Evolutionary conservation across 1,284 basidiomycete species (phyloP).

Genomic region (Testicularia cyperi): DNA sequence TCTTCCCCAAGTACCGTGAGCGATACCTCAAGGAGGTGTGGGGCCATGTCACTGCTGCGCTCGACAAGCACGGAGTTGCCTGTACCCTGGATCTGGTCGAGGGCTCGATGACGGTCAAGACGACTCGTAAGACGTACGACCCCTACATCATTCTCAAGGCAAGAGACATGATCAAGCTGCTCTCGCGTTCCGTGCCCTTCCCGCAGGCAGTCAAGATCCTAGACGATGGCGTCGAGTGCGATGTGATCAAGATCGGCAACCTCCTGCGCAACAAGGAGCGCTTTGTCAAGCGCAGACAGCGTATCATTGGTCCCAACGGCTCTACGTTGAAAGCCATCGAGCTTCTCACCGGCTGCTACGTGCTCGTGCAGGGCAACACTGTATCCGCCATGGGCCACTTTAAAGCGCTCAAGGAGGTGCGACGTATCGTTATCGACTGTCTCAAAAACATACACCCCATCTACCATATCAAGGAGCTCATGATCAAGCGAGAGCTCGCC

Average conservation of each 20-base stretch:
- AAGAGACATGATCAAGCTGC: constrained; percentile 89
- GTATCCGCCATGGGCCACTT: constrained; percentile 96
- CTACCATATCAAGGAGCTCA: constrained; percentile 98
- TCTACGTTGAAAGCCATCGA: constrained; percentile 99
- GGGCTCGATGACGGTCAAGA: constrained; percentile 94
- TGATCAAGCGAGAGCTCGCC: constrained; percentile 96
- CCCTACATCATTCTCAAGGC: constrained; percentile 96
- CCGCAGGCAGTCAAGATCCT: constrained; percentile 85
- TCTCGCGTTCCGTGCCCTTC: constrained; percentile 83
- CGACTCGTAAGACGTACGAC: constrained; percentile 94
- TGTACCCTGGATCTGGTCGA: constrained; percentile 94
- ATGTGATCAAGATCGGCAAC: constrained; percentile 97
- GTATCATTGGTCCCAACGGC: constrained; percentile 95
- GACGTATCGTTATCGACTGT: constrained; percentile 92
- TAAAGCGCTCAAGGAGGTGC: constrained; percentile 92
- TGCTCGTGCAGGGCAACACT: constrained; percentile 96
- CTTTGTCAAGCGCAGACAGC: constrained; percentile 91
- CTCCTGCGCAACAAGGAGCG: constrained; percentile 93
- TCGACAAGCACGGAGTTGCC: constrained; percentile 80
- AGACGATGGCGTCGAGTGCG: constrained; percentile 86
- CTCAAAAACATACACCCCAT: constrained; percentile 99
- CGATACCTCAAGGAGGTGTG: constrained; percentile 92
- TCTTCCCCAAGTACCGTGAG: constrained; percentile 98
- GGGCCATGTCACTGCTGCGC: constrained; percentile 83
- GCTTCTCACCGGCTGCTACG: constrained; percentile 91